Evolutionary conservation across 192 early-diverging fungal species (phyloP), one percentile per base, ranked within the genome.

Genomic region (Lunasporangiospora selenospora): DNA sequence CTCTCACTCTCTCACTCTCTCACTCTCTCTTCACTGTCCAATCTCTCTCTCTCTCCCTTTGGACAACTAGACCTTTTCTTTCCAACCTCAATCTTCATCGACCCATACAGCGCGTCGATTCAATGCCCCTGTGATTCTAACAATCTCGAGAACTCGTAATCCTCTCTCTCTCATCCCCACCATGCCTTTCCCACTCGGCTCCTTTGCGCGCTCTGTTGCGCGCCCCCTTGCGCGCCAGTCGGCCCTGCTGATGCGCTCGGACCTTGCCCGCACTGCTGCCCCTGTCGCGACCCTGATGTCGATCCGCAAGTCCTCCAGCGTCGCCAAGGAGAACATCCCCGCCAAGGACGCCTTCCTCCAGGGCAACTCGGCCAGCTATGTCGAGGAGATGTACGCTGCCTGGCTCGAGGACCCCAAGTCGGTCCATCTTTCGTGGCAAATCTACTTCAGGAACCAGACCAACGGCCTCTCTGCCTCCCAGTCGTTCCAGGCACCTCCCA

Each of bases 331-430:
- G n/a, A n/a, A n/a, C 82, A 24, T 80, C n/a, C n/a, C 83, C 34
- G 56, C 87, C 13, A 83, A 78, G 63, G 89, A 90, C 62, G 83
- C 66, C 33, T 97, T 97, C 75, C 73, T 95, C 55, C 90, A 89
- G 62, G 91, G 93, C 33, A 86, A 82, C 43, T 86, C 89, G 47
- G 86, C 88, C n/a, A 75, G 77, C 45, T 96, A 96, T 69, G 85
- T 98, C 75, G 93, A 95, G 66, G 89, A 93, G 47, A 96, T 96
- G 93, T 96, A 95, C 83, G 79, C 80, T 47, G 92, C 93, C 21
- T 98, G 94, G 90, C 79, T 81, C 13, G 80, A 80, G 56, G 91
- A 98, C 59, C 94, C 95, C 13, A 79, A 75, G 41, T 88, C 89
- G 9, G 95, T 98, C 19, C 93, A 96, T 75, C 80, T 90, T 36